Conservation (phyloP, 1,284 basidiomycete genomes). For the Laetiporus sulphureus region DNA sequence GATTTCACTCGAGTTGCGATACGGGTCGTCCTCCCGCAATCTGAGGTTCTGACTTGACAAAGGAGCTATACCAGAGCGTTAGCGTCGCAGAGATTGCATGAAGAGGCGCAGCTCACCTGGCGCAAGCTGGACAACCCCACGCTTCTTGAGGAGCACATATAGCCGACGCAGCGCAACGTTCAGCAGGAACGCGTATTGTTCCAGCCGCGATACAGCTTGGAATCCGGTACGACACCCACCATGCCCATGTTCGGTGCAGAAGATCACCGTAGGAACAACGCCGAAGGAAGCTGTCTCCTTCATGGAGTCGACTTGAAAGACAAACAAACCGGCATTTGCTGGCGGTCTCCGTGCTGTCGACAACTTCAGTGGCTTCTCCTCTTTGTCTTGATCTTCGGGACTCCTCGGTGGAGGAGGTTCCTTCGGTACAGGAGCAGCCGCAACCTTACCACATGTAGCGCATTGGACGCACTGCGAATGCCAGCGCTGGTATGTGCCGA, state of each 20-base stretch:
- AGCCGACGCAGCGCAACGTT: constrained; percentile 93
- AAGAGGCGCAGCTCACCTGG: constrained; percentile 45
- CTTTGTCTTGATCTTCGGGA: constrained; percentile 18
- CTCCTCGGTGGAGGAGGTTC: constrained; percentile 34
- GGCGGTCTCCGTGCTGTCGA: constrained; percentile 65
- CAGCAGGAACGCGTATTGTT: constrained; percentile 96
- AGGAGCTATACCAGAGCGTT: constrained; percentile 18
- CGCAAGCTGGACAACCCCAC: constrained; percentile 81
- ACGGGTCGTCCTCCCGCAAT: constrained; percentile 56
- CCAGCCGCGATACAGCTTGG: constrained; percentile 86
- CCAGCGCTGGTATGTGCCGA: constrained; percentile 95
- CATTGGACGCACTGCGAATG: constrained; percentile 92
- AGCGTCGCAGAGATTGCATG: background rate
- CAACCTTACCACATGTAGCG: constrained; percentile 69
- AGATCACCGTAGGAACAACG: constrained; percentile 59
- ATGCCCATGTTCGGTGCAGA: constrained; percentile 77
- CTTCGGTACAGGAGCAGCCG: constrained; percentile 55
- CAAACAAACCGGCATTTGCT: constrained; percentile 72
- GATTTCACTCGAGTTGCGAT: constrained; percentile 84
- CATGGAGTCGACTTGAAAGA: constrained; percentile 61
- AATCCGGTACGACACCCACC: constrained; percentile 70
- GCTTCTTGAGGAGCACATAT: constrained; percentile 86
- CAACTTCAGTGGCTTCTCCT: constrained; percentile 48
- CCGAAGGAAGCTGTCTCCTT: constrained; percentile 65
- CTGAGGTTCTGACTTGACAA: constrained; percentile 25